Percentiles rank a stretch among this genome's conserved stretches.
phyloP scores from a whole-genome alignment of 208 protist species.

The Tritrichomonas musculus region DNA sequence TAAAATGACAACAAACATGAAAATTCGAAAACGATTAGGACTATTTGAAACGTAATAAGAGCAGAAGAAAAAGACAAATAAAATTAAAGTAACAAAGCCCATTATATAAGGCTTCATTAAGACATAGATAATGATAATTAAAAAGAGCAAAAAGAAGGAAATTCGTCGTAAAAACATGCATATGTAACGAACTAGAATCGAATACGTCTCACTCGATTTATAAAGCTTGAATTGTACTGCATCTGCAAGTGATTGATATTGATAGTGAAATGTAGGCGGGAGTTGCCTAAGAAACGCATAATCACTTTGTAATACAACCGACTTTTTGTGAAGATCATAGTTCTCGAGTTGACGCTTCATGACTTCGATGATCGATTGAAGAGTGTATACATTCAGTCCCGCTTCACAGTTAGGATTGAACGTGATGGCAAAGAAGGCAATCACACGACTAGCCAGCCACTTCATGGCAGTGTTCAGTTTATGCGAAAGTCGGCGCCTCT shows the following conservation, averaged over 20 bases:
- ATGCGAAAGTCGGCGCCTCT: no score
- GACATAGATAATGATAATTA: not conserved
- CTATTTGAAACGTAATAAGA: not conserved
- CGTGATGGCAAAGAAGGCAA: not conserved
- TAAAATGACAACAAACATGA: not conserved
- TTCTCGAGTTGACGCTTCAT: not conserved
- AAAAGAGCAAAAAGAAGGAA: not conserved
- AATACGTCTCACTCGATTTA: not conserved
- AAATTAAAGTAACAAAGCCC: not conserved
- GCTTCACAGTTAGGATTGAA: not conserved
- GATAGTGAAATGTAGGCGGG: not conserved
- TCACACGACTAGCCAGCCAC: not conserved
- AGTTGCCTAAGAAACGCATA: not conserved
- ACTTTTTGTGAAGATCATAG: no score
- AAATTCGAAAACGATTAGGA: not conserved
- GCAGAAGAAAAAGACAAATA: not conserved
- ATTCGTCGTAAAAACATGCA: not conserved
- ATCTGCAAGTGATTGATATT: not conserved
- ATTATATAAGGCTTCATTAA: not conserved
- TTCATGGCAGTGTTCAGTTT: no score
- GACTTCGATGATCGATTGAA: not conserved
- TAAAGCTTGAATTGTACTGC: not conserved
- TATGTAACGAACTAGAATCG: not conserved
- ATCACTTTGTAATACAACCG: not conserved
- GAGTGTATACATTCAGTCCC: not conserved